Conservation (phyloP, 1,284 basidiomycete genomes). For the Moesziomyces parantarcticus region DNA sequence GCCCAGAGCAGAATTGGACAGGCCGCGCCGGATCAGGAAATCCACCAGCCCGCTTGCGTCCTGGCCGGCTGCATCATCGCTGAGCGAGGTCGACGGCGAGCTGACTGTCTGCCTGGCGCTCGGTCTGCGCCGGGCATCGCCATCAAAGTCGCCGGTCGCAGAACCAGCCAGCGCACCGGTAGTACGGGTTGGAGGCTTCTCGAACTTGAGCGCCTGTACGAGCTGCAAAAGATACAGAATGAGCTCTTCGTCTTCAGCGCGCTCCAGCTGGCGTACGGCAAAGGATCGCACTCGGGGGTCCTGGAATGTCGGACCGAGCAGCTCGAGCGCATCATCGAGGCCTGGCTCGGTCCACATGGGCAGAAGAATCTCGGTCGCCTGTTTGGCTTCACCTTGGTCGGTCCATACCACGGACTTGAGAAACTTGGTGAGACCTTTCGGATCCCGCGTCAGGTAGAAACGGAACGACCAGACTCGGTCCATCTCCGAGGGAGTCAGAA, state of each 20-base stretch:
- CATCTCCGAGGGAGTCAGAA: conserved; percentile 89
- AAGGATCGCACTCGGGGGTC: conserved; percentile 92
- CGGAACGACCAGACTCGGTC: conserved; percentile 98
- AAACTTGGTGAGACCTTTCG: conserved; percentile 92
- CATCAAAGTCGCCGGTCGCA: conserved; percentile 19
- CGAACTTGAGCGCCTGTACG: conserved; percentile 89
- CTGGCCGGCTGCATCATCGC: conserved; percentile 5
- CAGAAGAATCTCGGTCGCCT: conserved; percentile 93
- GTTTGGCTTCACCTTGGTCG: conserved; percentile 93
- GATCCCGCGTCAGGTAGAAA: conserved; percentile 91
- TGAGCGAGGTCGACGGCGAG: conserved; percentile 26
- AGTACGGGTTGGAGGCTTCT: conserved; percentile 33
- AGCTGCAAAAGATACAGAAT: conserved; percentile 92
- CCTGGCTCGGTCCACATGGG: conserved; percentile 98
- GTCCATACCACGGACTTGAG: conserved; percentile 98
- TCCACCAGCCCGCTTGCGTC: conserved; percentile 48
- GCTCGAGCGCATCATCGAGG: conserved; percentile 93
- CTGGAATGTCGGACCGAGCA: conserved; percentile 86
- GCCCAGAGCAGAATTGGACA: conserved; percentile 83
- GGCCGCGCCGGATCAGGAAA: conserved; percentile 87
- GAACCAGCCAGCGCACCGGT: conserved; percentile 16
- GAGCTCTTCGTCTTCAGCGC: conserved; percentile 97
- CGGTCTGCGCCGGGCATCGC: conserved; percentile 11
- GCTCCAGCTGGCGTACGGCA: conserved; percentile 87
- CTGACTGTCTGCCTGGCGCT: conserved; percentile 12